Conservation (phyloP, 2,329 filamentous ascomycete genomes). For the Fusarium oxysporum region DNA sequence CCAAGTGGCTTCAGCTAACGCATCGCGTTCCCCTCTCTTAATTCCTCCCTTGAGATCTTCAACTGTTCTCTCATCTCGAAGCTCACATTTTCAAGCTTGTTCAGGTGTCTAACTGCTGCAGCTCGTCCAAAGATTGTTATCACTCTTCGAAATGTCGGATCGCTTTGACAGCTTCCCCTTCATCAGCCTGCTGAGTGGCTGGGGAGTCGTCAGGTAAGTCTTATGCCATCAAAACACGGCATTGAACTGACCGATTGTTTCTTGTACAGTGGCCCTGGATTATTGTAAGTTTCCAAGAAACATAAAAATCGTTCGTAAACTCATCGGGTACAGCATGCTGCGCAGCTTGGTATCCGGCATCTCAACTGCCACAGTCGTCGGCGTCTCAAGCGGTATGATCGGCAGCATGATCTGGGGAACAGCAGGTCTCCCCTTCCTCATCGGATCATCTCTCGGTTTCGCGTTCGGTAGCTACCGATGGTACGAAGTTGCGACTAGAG, state of each 20-base stretch:
- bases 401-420: conserved; percentile 19
- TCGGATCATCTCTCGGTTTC: conserved; percentile 3
- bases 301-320: background rate
- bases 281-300: background rate
- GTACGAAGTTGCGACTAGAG: conserved; percentile 6
- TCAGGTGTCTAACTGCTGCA: background rate
- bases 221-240: no score
- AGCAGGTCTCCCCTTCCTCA: background rate
- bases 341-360: conserved; percentile 2
- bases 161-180: background rate
- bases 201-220: conserved; percentile 6
- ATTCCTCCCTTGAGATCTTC: background rate
- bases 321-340: background rate
- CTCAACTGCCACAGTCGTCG: background rate
- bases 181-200: conserved; percentile 1
- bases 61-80: background rate
- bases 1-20: background rate
- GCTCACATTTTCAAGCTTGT: rapidly evolving
- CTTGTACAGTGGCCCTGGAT: background rate
- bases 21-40: background rate
- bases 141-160: background rate
- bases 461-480: conserved; percentile 4
- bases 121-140: rapidly evolving
- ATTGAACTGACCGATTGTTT: background rate
- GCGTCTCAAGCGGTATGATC: background rate